Base-by-base conservation (phyloP, 2,329 filamentous ascomycete species). In the Lecanicillium sp. region DNA sequence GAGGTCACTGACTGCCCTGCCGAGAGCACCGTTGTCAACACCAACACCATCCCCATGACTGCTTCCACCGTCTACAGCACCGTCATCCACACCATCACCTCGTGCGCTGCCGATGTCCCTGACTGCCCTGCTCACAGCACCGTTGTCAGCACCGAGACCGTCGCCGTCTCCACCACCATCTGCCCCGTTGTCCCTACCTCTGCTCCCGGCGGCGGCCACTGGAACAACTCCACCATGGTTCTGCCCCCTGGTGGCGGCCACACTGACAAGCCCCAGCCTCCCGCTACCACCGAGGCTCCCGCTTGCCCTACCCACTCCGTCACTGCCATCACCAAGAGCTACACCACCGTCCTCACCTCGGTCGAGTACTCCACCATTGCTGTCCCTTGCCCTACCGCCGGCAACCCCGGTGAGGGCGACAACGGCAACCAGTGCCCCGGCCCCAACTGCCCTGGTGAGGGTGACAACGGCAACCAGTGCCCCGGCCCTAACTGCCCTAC, bases 1-100 rank as follows among this genome's bases (percentile, higher is more conserved):
- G 68, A 67, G 43, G 74, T 79, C 56, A 73, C 75, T 58, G 55
- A 81, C 76, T 82, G 79, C 71, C 71, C 71, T 40, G 65, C 60
- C 45, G 48, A 55, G 48, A 54, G 59, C 43, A 67, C 61, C 51
- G 49, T 49, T 39, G 55, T 62, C 44, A 49, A 56, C 46, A 63
- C 60, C 46, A 52, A 62, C 46, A 60, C 57, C 49, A 48, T 62
- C 37, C 55, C 69, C 41, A 52, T 64, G 46, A 70, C 69, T 52
- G 72, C 72, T 49, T 64, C 60, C 41, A 71, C 74, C 57, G 62
- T 79, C 66, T 77, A 72, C 69, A 57, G 64, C 50, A 79, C 74
- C 57, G 66, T 68, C 51, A 63, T 78, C 57, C 64, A 73, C 56
- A 81, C 77, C 62, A 63, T 81, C 68, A 80, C 73, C 61, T 69